A percentile compares a stretch with the other conserved stretches of the same genome.
These are phyloP conservation scores for Cystobasidium onofrii DNA, from an alignment of 768 basidiomycete genomes.

Conservation along the genomic window DNA sequence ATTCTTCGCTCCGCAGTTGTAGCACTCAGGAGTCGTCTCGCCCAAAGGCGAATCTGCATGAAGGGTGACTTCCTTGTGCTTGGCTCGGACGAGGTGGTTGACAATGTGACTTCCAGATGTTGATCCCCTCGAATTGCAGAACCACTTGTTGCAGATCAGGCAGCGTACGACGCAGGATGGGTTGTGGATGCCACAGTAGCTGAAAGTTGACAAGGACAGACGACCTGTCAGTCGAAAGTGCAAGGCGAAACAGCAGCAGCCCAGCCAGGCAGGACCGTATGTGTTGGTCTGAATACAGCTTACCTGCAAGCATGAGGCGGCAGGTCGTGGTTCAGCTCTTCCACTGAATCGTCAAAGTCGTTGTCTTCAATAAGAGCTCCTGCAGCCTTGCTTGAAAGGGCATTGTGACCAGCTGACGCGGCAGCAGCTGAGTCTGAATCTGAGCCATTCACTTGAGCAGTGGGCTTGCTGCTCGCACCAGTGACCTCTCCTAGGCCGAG, in stretches of 20 bases:
- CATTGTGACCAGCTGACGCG: neutral
- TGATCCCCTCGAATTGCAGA: slow-evolving; percentile 96
- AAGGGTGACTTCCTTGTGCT: slow-evolving; percentile 96
- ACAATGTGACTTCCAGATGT: slow-evolving; percentile 93
- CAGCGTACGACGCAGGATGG: slow-evolving; percentile 96
- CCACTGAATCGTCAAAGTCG: neutral
- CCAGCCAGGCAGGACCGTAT: neutral
- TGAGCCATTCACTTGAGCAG: neutral
- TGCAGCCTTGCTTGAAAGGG: neutral
- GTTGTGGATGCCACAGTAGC: slow-evolving; percentile 97
- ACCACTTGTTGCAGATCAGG: slow-evolving; percentile 85
- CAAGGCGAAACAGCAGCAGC: neutral
- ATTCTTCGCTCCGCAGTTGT: slow-evolving; percentile 98
- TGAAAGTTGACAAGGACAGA: slow-evolving; percentile 43
- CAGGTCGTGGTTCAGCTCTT: slow-evolving; percentile 70
- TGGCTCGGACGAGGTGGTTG: slow-evolving; percentile 95
- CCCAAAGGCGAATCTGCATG: slow-evolving; percentile 92
- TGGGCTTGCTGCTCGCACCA: neutral
- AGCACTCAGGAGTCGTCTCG: slow-evolving; percentile 96
- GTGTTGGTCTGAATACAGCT: slow-evolving; percentile 25
- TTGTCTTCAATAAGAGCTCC: slow-evolving; percentile 13
- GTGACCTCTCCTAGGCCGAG: neutral
- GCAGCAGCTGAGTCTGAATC: neutral
- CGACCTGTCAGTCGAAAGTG: no score
- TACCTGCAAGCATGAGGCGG: slow-evolving; percentile 95